Percentiles rank a stretch among this genome's conserved stretches.
These are phyloP conservation scores for Exsudoporus frostii DNA, from an alignment of 768 basidiomycete species.

Conservation along the genomic window DNA sequence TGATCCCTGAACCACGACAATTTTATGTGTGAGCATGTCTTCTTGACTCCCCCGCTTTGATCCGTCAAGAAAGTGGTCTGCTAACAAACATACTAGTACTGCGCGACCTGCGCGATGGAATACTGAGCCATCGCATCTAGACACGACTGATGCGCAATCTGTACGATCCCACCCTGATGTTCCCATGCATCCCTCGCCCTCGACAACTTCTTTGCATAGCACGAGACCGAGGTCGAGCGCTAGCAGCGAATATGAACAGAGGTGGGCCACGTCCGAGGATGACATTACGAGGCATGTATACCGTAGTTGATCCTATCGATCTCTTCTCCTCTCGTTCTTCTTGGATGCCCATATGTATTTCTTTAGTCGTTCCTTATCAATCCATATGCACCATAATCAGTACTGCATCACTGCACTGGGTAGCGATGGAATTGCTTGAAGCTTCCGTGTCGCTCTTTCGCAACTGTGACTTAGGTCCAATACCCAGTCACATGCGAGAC, in stretches of 20 bases:
- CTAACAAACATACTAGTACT: constrained; percentile 8
- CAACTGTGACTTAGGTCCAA: too few species aligned
- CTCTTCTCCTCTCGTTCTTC: background rate
- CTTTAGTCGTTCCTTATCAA: background rate
- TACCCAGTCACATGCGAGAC: too few species aligned
- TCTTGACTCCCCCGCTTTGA: background rate
- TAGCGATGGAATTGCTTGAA: too few species aligned
- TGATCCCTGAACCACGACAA: constrained; percentile 8
- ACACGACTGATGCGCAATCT: constrained; percentile 1
- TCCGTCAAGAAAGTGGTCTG: background rate
- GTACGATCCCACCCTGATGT: background rate
- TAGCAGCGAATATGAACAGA: constrained; percentile 7
- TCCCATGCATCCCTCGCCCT: background rate
- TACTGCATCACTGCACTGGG: background rate
- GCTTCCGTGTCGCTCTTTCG: too few species aligned
- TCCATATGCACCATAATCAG: background rate
- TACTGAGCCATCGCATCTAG: background rate
- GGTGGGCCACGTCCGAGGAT: constrained; percentile 27
- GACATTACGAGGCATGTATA: constrained; percentile 19
- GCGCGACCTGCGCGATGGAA: constrained; percentile 6
- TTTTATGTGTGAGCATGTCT: constrained; percentile 21
- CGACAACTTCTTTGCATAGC: background rate
- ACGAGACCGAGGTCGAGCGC: background rate
- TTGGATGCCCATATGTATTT: constrained; percentile 10
- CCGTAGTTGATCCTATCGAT: constrained; percentile 5